These are phyloP conservation scores for Penicillium dipodomyicola DNA, from an alignment of 495 filamentous ascomycete species.

Conservation along the genomic window DNA sequence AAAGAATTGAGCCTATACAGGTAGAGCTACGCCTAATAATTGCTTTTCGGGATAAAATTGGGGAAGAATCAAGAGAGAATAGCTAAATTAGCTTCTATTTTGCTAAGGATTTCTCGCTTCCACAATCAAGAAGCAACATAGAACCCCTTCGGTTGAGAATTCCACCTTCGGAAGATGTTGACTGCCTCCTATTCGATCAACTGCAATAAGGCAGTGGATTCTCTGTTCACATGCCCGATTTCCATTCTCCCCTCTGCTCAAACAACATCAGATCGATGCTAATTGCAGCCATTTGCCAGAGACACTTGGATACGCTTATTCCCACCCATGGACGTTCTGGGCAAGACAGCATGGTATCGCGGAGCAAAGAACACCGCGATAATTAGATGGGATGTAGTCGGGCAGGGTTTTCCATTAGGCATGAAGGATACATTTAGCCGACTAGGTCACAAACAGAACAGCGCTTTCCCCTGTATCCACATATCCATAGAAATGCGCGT, in stretches of 20 bases:
- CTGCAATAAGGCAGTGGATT: not conserved
- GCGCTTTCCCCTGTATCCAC: not conserved
- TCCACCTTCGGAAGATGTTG: not conserved
- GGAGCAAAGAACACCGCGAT: not conserved
- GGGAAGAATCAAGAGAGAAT: not conserved
- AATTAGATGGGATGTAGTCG: not conserved
- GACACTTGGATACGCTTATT: not conserved
- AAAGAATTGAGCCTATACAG: not conserved
- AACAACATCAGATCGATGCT: not conserved
- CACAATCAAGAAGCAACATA: not conserved
- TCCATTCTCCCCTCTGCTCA: not conserved
- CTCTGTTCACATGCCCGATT: not conserved
- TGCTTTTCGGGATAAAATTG: not conserved
- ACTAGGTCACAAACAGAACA: not conserved
- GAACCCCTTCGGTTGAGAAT: not conserved
- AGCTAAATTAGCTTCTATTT: not conserved
- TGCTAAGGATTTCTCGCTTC: not conserved
- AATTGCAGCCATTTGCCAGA: not conserved
- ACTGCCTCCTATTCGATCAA: not conserved
- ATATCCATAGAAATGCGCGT: not conserved
- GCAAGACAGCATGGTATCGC: not conserved
- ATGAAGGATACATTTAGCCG: not conserved
- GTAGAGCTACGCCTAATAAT: not conserved
- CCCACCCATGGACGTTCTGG: not conserved
- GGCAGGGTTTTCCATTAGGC: not conserved